phyloP scores from a whole-genome alignment of 164 flowering plant species.

The Liriodendron chinense region DNA sequence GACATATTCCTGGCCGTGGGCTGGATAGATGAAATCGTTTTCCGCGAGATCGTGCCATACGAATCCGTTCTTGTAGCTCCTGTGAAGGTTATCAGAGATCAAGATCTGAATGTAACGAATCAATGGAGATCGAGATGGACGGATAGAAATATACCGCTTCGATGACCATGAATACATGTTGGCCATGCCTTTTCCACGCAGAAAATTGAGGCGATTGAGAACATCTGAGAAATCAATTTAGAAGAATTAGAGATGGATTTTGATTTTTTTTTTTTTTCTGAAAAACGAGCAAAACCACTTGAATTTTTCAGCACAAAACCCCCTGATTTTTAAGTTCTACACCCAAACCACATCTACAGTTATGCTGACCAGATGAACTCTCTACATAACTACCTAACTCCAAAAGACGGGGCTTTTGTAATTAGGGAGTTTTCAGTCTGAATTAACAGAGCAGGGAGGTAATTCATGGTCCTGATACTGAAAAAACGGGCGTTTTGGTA shows the following conservation, averaged over 20 bases:
- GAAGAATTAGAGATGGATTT: background rate
- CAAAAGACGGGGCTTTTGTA: too few species aligned
- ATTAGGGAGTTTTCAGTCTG: too few species aligned
- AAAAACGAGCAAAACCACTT: background rate
- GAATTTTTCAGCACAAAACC: background rate
- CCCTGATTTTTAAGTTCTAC: background rate
- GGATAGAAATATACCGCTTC: slow-evolving; percentile 35
- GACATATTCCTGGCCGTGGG: slow-evolving; percentile 83
- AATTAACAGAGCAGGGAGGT: too few species aligned
- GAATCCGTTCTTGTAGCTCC: slow-evolving; percentile 90
- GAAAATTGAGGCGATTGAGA: slow-evolving; percentile 57
- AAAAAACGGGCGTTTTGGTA: background rate
- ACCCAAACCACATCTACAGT: background rate
- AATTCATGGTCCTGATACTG: background rate
- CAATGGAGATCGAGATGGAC: background rate
- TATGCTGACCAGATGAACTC: too few species aligned
- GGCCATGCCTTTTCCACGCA: slow-evolving; percentile 87
- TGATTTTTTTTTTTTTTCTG: background rate
- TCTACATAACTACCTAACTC: too few species aligned
- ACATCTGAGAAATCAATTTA: slow-evolving; percentile 51
- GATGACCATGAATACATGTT: slow-evolving; percentile 87
- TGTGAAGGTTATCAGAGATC: slow-evolving; percentile 16
- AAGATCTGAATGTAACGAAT: background rate
- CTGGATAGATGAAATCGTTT: slow-evolving; percentile 76
- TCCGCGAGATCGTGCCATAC: slow-evolving; percentile 94